Percentiles rank a stretch among this genome's conserved stretches.
phyloP scores from a whole-genome alignment of 352 stramenopile species.

The Phytophthora pistaciae region DNA sequence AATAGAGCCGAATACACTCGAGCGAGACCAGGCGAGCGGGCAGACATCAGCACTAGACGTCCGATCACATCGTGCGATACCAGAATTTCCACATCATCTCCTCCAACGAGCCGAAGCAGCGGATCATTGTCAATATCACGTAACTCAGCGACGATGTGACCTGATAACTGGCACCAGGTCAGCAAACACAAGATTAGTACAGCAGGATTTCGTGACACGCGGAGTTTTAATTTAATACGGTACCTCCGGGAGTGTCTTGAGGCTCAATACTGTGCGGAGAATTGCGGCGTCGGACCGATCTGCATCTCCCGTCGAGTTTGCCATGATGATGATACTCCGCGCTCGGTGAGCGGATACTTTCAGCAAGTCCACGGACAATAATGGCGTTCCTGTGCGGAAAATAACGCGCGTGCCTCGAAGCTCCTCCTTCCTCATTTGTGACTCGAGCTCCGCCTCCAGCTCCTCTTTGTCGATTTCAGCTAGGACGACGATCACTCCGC shows the following conservation, averaged over 20 bases:
- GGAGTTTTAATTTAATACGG: background rate
- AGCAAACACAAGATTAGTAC: background rate
- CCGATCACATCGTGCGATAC: constrained; percentile 93
- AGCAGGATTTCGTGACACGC: too few species aligned
- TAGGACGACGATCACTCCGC: constrained; percentile 83
- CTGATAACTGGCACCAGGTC: constrained; percentile 45
- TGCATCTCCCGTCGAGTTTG: constrained; percentile 70
- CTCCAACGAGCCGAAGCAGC: constrained; percentile 80
- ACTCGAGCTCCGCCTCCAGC: constrained; percentile 73
- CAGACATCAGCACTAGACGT: constrained; percentile 87
- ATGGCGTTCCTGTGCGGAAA: constrained; percentile 80
- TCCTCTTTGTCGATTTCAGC: constrained; percentile 82
- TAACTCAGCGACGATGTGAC: constrained; percentile 90
- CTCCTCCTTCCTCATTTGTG: constrained; percentile 66
- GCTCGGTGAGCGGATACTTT: constrained; percentile 85
- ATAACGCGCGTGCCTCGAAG: constrained; percentile 80
- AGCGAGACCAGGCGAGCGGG: constrained; percentile 81
- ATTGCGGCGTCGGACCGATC: constrained; percentile 86
- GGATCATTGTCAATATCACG: constrained; percentile 91
- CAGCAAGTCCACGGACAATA: constrained; percentile 82
- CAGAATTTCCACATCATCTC: constrained; percentile 82
- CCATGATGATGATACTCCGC: constrained; percentile 87
- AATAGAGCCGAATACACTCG: constrained; percentile 75
- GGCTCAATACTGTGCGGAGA: constrained; percentile 79
- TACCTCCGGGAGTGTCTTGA: constrained; percentile 81